phyloP scores from a whole-genome alignment of 2,329 filamentous ascomycete genomes.

The Ophiostoma sp. region DNA sequence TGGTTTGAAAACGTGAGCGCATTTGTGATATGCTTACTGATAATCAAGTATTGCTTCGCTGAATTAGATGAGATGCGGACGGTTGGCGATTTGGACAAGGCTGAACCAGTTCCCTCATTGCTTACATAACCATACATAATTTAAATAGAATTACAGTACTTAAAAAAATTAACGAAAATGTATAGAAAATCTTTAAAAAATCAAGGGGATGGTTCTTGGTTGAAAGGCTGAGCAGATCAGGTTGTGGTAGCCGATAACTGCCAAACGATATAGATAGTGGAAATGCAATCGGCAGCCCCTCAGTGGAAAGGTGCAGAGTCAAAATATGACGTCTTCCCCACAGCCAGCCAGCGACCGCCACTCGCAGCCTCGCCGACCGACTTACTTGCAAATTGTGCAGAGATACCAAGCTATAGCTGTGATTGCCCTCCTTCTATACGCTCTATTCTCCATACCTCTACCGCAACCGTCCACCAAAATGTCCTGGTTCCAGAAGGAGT shows the following conservation, averaged over 20 bases:
- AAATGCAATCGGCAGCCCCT: background rate
- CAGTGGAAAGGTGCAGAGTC: background rate
- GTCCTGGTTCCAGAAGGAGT: conserved; percentile 81
- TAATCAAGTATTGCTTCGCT: background rate
- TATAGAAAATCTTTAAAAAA: too few relatives aligned
- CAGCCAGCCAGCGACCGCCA: conserved; percentile 3
- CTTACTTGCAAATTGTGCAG: background rate
- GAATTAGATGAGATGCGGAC: background rate
- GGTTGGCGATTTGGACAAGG: background rate
- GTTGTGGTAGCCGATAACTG: background rate
- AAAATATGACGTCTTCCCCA: conserved; percentile 15
- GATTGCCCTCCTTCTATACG: too few relatives aligned
- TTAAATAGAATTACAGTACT: too few relatives aligned
- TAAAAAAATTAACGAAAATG: too few relatives aligned
- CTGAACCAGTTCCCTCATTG: background rate
- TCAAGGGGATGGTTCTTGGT: too few relatives aligned
- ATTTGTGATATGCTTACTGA: background rate
- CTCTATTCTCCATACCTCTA: background rate
- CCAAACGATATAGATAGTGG: background rate
- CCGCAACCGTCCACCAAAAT: conserved; percentile 34
- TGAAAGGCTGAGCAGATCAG: background rate
- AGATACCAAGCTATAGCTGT: background rate
- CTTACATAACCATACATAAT: background rate
- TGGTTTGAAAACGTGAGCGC: background rate
- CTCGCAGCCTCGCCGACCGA: background rate